phyloP scores from a whole-genome alignment of 2,329 filamentous ascomycete genomes.

The Talaromyces atroroseus region DNA sequence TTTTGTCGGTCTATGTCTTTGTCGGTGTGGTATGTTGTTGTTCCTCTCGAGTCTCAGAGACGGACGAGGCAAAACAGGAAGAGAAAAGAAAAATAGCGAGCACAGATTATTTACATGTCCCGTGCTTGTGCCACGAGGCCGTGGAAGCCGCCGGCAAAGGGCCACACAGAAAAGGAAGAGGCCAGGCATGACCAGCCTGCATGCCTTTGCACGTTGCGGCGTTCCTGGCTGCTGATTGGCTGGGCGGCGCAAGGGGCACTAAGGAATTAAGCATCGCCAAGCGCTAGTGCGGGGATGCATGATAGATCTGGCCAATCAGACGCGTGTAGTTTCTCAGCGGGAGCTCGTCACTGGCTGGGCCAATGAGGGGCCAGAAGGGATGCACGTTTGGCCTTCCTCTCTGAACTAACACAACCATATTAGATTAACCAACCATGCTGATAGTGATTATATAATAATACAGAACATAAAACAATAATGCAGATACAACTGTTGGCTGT shows the following conservation, averaged over 20 bases:
- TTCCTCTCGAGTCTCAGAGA: too few relatives aligned
- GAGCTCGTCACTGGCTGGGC: background rate
- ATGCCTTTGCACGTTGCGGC: conserved; percentile 10
- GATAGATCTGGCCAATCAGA: background rate
- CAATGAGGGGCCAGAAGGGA: background rate
- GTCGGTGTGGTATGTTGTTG: background rate
- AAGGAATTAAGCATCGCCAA: background rate
- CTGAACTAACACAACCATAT: too few relatives aligned
- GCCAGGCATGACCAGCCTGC: background rate
- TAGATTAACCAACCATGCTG: too few relatives aligned
- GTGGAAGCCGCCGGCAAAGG: too few relatives aligned
- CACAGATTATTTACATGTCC: background rate
- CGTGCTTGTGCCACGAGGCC: background rate
- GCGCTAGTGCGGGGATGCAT: background rate
- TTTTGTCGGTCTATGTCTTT: background rate
- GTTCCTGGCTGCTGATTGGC: conserved; percentile 5
- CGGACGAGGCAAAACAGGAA: background rate
- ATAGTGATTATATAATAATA: too few relatives aligned
- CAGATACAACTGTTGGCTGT: too few relatives aligned
- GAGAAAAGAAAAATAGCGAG: background rate
- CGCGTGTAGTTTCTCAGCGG: background rate
- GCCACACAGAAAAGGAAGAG: too few relatives aligned
- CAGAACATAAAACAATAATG: too few relatives aligned
- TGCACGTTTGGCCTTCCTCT: background rate
- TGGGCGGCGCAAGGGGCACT: background rate